Conservation (phyloP, 768 basidiomycete genomes). For the Auriscalpium microsporum region DNA sequence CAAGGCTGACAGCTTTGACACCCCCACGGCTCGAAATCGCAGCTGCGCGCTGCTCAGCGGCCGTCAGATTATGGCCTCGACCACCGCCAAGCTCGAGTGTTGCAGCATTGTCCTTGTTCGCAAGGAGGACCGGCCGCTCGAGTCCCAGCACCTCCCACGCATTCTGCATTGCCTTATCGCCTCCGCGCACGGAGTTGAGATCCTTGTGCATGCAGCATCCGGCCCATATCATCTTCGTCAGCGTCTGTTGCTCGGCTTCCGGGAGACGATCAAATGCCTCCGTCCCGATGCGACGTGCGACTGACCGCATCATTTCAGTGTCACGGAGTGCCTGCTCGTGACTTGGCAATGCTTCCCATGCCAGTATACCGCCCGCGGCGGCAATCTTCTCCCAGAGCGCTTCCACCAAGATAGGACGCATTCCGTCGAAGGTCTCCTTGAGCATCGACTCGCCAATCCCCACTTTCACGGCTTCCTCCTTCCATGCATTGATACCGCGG, state of each 20-base stretch:
- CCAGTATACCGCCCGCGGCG: not conserved
- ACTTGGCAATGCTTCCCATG: not conserved
- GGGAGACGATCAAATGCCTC: not conserved
- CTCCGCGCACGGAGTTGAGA: conserved; percentile 10
- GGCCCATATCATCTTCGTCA: conserved; percentile 1
- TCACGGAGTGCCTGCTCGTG: too few species aligned
- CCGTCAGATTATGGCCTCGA: too few species aligned
- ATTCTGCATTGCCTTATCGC: not conserved
- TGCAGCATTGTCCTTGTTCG: conserved; percentile 13
- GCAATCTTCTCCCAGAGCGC: not conserved
- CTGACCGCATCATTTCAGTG: too few species aligned
- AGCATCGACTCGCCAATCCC: not conserved
- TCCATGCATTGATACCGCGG: not conserved
- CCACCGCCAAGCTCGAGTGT: not conserved
- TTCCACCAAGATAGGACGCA: not conserved
- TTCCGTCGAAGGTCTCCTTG: not conserved
- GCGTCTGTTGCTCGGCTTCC: not conserved
- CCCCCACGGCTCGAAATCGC: not conserved
- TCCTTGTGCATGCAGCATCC: conserved; percentile 15
- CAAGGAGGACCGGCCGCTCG: not conserved
- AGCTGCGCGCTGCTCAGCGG: not conserved
- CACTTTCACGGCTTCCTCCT: not conserved
- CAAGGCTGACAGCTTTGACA: not conserved
- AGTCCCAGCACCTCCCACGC: conserved; percentile 2
- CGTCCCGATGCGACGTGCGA: not conserved